Conservation (phyloP, 495 filamentous ascomycete species). For the Hypoxylon crocopeplum region DNA sequence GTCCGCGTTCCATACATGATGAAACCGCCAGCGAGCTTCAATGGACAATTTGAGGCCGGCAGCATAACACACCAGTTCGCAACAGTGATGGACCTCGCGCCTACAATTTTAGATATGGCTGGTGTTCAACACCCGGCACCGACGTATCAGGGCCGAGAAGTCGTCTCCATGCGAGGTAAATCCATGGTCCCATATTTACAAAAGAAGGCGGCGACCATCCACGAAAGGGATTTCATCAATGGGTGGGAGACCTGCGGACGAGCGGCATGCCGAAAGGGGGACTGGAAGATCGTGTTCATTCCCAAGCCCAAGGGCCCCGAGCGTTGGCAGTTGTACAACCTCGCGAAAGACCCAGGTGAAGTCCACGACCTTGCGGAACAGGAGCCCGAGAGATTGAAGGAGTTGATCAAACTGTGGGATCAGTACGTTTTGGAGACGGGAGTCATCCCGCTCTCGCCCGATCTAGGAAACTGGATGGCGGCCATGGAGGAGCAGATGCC, state of each 20-base stretch:
- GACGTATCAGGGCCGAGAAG: slow-evolving; percentile 60
- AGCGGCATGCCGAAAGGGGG: slow-evolving; percentile 47
- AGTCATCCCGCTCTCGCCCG: slow-evolving; percentile 48
- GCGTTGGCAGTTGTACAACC: slow-evolving; percentile 48
- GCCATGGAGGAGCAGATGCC: slow-evolving; percentile 71
- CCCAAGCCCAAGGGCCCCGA: slow-evolving; percentile 43
- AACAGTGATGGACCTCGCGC: slow-evolving; percentile 70
- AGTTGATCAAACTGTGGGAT: slow-evolving; percentile 49
- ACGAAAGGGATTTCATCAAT: slow-evolving; percentile 46
- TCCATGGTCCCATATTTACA: slow-evolving; percentile 42
- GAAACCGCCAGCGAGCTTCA: slow-evolving; percentile 47
- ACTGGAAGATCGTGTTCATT: slow-evolving; percentile 51
- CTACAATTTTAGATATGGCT: slow-evolving; percentile 68
- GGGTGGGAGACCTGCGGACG: slow-evolving; percentile 52
- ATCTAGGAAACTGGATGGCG: slow-evolving; percentile 54
- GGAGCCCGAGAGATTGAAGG: slow-evolving; percentile 38
- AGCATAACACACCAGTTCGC: slow-evolving; percentile 65
- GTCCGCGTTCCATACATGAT: slow-evolving; percentile 66
- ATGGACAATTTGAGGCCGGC: slow-evolving; percentile 36
- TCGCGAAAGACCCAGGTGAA: slow-evolving; percentile 50
- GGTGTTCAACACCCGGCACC: slow-evolving; percentile 65
- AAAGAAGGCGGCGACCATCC: slow-evolving; percentile 43
- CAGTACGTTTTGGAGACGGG: slow-evolving; percentile 65
- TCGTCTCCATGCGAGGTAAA: slow-evolving; percentile 66
- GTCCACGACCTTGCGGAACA: slow-evolving; percentile 44